Evolutionary conservation across 1,139 yeast genomes (phyloP).

Genomic region (Geotrichum reessii): DNA sequence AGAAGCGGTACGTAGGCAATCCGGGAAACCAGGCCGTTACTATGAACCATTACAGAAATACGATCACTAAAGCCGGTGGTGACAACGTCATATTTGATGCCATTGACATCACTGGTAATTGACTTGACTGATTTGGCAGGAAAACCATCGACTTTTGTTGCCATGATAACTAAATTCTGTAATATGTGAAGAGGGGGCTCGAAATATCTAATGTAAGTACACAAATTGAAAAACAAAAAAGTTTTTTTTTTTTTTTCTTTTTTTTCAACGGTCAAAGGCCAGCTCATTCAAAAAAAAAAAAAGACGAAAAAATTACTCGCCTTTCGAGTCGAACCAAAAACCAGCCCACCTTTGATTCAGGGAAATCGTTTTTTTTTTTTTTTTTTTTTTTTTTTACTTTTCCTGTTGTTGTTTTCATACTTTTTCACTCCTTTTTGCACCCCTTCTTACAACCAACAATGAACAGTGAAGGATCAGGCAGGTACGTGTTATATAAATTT

Average conservation of each 20-base stretch:
- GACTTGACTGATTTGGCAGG: background rate
- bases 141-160: background rate
- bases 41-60: conserved; percentile 34
- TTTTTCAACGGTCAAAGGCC: background rate
- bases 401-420: too few relatives aligned
- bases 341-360: background rate
- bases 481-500: background rate
- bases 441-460: background rate
- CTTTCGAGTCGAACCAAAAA: background rate
- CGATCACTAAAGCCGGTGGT: conserved; percentile 33
- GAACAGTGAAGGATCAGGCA: background rate
- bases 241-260: too few relatives aligned
- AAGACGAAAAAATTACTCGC: background rate
- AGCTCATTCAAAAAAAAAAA: background rate
- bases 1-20: conserved; percentile 29
- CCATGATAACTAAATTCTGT: too few relatives aligned
- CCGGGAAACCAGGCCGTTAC: conserved; percentile 33
- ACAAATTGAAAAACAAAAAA: too few relatives aligned
- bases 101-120: background rate
- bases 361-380: background rate
- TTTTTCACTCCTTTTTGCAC: too few relatives aligned
- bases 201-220: too few relatives aligned
- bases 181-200: too few relatives aligned
- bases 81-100: conserved; percentile 27
- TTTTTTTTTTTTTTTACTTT: too few relatives aligned